Conservation (phyloP, 2,329 filamentous ascomycete genomes). For the Alternaria tenuissima region DNA sequence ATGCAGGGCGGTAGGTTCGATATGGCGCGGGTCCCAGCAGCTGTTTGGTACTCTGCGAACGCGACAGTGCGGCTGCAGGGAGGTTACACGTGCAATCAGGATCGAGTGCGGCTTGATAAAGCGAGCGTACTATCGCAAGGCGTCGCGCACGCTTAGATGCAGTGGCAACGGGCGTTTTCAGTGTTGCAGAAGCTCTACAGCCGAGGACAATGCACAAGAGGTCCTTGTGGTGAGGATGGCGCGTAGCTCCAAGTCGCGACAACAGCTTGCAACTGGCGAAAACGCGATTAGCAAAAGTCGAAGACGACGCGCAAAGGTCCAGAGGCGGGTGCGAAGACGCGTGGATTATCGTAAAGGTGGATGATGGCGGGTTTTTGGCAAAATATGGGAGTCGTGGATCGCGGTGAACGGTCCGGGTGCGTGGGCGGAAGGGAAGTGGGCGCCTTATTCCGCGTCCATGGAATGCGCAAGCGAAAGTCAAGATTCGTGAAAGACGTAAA, state of each 20-base stretch:
- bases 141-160: slow-evolving; percentile 29
- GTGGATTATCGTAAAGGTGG: slow-evolving; percentile 18
- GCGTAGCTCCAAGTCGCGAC: slow-evolving; percentile 32
- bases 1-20: slow-evolving; percentile 39
- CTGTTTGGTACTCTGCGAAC: slow-evolving; percentile 45
- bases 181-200: slow-evolving; percentile 26
- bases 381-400: slow-evolving; percentile 23
- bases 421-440: slow-evolving; percentile 32
- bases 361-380: slow-evolving; percentile 11
- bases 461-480: slow-evolving; percentile 21
- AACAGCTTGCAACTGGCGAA: slow-evolving; percentile 19
- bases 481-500: slow-evolving; percentile 29
- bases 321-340: slow-evolving; percentile 12
- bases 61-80: slow-evolving; percentile 45
- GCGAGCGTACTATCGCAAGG: slow-evolving; percentile 27
- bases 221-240: slow-evolving; percentile 26
- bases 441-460: slow-evolving; percentile 29
- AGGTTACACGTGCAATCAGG: slow-evolving; percentile 44
- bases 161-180: slow-evolving; percentile 16
- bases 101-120: slow-evolving; percentile 31
- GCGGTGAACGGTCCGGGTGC: slow-evolving; percentile 25
- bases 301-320: slow-evolving; percentile 15
- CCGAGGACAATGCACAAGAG: slow-evolving; percentile 30
- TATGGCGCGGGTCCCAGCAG: slow-evolving; percentile 37
- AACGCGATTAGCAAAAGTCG: slow-evolving; percentile 15